Evolutionary conservation across 352 stramenopile species (phyloP).

Genomic region (Globisporangium nunn): DNA sequence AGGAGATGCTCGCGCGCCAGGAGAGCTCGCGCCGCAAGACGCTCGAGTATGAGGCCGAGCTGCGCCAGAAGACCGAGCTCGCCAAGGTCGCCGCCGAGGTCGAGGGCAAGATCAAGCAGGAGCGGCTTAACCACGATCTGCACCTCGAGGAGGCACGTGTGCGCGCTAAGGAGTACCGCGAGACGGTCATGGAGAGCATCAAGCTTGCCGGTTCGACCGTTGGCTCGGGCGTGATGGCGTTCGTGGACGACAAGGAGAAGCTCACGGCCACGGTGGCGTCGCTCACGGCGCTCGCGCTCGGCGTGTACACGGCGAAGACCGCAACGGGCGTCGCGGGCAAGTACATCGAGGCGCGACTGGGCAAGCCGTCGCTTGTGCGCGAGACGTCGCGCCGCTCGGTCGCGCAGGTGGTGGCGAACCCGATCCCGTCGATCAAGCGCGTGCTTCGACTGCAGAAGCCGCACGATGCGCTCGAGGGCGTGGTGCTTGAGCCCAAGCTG

Average conservation of each 20-base stretch:
- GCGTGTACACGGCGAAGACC: slow-evolving; percentile 94
- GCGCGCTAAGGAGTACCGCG: slow-evolving; percentile 85
- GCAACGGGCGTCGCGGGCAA: slow-evolving; percentile 90
- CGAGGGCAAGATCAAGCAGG: slow-evolving; percentile 93
- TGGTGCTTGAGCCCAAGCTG: slow-evolving; percentile 93
- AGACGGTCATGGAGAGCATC: slow-evolving; percentile 96
- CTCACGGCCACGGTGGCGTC: slow-evolving; percentile 93
- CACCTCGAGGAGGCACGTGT: slow-evolving; percentile 94
- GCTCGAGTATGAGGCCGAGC: slow-evolving; percentile 95
- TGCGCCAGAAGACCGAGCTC: slow-evolving; percentile 92
- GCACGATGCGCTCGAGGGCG: slow-evolving; percentile 91
- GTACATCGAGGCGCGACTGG: slow-evolving; percentile 94
- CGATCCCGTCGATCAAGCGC: slow-evolving; percentile 84
- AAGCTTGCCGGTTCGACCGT: slow-evolving; percentile 92
- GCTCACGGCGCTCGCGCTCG: slow-evolving; percentile 91
- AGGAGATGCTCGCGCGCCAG: slow-evolving; percentile 95
- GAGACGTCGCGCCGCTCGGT: slow-evolving; percentile 92
- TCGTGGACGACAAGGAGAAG: slow-evolving; percentile 94
- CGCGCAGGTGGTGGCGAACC: slow-evolving; percentile 77
- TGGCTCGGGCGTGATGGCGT: slow-evolving; percentile 89
- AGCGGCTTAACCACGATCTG: slow-evolving; percentile 98
- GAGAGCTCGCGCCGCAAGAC: slow-evolving; percentile 96
- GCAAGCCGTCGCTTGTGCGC: slow-evolving; percentile 96
- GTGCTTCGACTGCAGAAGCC: slow-evolving; percentile 85
- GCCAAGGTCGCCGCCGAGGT: slow-evolving; percentile 95